Percentiles rank a stretch among this genome's conserved stretches.
phyloP scores from a whole-genome alignment of 768 basidiomycete genomes.

The Auricularia cornea region DNA sequence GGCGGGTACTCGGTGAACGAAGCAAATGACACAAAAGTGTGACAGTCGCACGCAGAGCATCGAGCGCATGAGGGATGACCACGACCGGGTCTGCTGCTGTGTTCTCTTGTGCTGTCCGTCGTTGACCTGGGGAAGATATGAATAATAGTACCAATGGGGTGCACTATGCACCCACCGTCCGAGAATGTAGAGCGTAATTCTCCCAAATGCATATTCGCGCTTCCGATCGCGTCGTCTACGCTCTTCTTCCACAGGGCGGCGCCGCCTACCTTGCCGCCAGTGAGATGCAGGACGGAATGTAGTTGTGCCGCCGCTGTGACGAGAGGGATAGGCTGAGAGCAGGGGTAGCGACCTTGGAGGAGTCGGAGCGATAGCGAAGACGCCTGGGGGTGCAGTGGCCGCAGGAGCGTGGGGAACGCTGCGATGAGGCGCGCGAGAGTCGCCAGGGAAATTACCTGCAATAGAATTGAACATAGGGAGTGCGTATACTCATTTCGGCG shows the following conservation, averaged over 20 bases:
- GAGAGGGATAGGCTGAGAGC: constrained; percentile 37
- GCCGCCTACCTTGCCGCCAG: constrained; percentile 74
- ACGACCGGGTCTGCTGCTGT: constrained; percentile 36
- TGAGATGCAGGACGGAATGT: constrained; percentile 54
- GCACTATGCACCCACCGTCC: constrained; percentile 32
- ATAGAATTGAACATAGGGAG: no score
- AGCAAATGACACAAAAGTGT: constrained; percentile 47
- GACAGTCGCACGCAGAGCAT: constrained; percentile 50
- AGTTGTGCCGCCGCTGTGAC: constrained; percentile 45
- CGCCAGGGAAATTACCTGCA: constrained; percentile 37
- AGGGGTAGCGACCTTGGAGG: constrained; percentile 40
- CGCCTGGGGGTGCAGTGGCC: constrained; percentile 44
- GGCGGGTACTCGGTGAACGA: constrained; percentile 31
- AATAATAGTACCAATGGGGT: no score
- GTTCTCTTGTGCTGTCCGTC: constrained; percentile 12
- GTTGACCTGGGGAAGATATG: constrained; percentile 3
- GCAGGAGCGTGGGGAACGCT: constrained; percentile 60
- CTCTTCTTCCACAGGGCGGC: constrained; percentile 66
- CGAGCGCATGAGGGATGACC: constrained; percentile 46
- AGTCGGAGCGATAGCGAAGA: constrained; percentile 45
- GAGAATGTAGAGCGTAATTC: constrained; percentile 54
- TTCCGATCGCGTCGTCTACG: constrained; percentile 57
- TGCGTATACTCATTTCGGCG: no score
- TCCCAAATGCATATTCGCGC: constrained; percentile 56
- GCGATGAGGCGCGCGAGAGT: constrained; percentile 50